These are phyloP conservation scores for Schizosaccharomyces octosporus DNA, from an alignment of 805 yeast genomes.

Conservation along the genomic window DNA sequence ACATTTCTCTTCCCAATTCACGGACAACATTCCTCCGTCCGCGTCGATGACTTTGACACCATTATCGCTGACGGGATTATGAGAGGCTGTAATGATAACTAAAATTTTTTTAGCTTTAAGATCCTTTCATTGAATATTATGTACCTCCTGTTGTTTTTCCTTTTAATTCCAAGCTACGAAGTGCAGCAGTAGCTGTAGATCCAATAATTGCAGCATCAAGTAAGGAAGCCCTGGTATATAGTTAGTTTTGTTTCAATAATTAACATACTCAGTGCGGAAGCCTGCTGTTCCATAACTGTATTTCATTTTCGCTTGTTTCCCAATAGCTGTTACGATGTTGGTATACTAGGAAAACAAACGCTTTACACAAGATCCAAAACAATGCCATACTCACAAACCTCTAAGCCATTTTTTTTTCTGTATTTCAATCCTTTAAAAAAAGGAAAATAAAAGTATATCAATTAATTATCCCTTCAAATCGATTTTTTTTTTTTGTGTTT, in stretches of 20 bases:
- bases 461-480: no score
- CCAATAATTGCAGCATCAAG: slow-evolving; percentile 37
- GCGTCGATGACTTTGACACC: slow-evolving; percentile 93
- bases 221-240: slow-evolving; percentile 4
- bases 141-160: slow-evolving; percentile 58
- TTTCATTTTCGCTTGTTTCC: slow-evolving; percentile 1
- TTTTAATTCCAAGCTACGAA: slow-evolving; percentile 47
- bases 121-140: background rate
- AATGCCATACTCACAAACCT: no score
- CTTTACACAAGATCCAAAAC: no score
- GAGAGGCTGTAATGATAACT: slow-evolving; percentile 40
- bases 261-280: slow-evolving; percentile 35
- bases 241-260: slow-evolving; percentile 9
- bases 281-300: slow-evolving; percentile 93
- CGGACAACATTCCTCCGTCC: slow-evolving; percentile 63
- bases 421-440: no score
- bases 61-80: slow-evolving; percentile 40
- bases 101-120: background rate
- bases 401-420: no score
- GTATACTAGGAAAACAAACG: no score
- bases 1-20: slow-evolving; percentile 63
- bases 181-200: slow-evolving; percentile 57
- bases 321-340: background rate
- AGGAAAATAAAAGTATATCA: no score
- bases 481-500: no score